Percentiles rank a stretch among this genome's conserved stretches.
Conservation (phyloP, 768 basidiomycete species). For the Leccinum incarnatum region DNA sequence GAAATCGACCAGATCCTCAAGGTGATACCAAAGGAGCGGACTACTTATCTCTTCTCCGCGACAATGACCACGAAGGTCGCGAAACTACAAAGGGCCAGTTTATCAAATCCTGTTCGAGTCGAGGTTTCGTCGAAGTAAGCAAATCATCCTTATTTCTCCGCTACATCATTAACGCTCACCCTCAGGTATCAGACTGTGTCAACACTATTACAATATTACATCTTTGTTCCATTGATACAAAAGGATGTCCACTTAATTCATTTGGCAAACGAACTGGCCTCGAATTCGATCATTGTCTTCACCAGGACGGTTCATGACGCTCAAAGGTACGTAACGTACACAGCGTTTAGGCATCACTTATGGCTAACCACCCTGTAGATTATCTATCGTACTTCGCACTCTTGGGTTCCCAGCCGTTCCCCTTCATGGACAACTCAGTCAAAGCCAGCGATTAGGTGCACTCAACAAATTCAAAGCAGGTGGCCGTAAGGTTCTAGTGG, state of each 20-base stretch:
- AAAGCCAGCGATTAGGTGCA: constrained; percentile 90
- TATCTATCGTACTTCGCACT: constrained; percentile 85
- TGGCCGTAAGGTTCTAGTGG: constrained; percentile 86
- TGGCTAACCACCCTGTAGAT: constrained; percentile 37
- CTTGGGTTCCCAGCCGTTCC: constrained; percentile 95
- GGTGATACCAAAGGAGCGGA: constrained; percentile 89
- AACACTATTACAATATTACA: constrained; percentile 92
- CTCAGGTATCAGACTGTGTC: constrained; percentile 93
- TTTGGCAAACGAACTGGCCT: constrained; percentile 82
- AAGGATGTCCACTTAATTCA: constrained; percentile 92
- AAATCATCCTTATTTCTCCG: background rate
- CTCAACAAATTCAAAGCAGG: constrained; percentile 95
- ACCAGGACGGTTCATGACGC: constrained; percentile 95
- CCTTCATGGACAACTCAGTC: constrained; percentile 91
- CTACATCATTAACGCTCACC: background rate
- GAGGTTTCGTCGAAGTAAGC: constrained; percentile 91
- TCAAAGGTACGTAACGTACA: constrained; percentile 52
- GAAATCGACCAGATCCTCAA: constrained; percentile 96
- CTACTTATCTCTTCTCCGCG: constrained; percentile 95
- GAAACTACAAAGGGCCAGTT: constrained; percentile 90
- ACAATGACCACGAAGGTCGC: constrained; percentile 99
- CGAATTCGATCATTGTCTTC: constrained; percentile 94
- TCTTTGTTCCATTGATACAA: constrained; percentile 86
- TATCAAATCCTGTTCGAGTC: constrained; percentile 89
- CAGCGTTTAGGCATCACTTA: background rate